These are phyloP conservation scores for Aspergillus intermedius DNA, from an alignment of 2,329 filamentous ascomycete genomes.

Conservation along the genomic window DNA sequence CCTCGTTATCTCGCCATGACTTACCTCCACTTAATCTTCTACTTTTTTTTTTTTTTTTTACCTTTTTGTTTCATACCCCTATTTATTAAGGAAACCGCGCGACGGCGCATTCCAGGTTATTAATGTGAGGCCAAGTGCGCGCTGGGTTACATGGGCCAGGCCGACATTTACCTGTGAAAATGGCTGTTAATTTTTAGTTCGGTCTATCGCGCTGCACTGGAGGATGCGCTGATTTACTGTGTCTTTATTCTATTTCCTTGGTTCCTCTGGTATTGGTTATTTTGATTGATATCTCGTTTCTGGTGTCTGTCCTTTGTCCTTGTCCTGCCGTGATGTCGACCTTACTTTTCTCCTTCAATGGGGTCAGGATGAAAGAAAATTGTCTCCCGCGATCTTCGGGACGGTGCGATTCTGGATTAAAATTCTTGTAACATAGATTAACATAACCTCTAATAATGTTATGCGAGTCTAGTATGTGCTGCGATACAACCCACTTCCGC, in stretches of 20 bases:
- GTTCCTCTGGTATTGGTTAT: slow-evolving; percentile 16
- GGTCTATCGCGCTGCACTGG: neutral
- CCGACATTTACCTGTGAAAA: slow-evolving; percentile 13
- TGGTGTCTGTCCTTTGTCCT: neutral
- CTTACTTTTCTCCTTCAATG: neutral
- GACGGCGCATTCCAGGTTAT: neutral
- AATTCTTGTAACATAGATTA: slow-evolving; percentile 29
- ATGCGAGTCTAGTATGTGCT: neutral
- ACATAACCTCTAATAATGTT: neutral
- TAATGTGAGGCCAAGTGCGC: neutral
- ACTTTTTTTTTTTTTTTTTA: slow-evolving; percentile 1
- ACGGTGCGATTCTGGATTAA: slow-evolving; percentile 6
- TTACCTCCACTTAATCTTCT: slow-evolving; percentile 14
- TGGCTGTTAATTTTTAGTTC: neutral
- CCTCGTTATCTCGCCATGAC: slow-evolving; percentile 13
- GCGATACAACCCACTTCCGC: slow-evolving; percentile 6
- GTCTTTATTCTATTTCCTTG: slow-evolving; percentile 20
- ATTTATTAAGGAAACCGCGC: neutral
- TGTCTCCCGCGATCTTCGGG: neutral
- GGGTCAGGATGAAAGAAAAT: neutral
- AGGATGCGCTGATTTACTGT: neutral
- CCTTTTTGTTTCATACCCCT: slow-evolving; percentile 8
- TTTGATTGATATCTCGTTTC: slow-evolving; percentile 4
- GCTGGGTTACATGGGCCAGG: neutral
- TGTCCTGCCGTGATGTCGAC: neutral